Evolutionary conservation across 352 stramenopile genomes (phyloP).

Genomic region (Phytophthora lateralis): DNA sequence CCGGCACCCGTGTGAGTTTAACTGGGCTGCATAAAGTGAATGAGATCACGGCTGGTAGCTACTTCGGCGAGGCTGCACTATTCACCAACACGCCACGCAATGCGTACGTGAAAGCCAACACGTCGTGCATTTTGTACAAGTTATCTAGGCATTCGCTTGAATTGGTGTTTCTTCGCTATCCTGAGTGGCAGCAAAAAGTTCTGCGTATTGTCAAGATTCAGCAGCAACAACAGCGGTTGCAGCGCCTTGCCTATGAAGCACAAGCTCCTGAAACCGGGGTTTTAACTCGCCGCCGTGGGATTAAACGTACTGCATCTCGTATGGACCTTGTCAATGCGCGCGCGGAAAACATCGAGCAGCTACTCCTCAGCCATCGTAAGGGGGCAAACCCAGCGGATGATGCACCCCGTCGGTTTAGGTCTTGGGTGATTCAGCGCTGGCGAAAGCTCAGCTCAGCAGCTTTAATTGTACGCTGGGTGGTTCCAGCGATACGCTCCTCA

Average conservation of each 20-base stretch:
- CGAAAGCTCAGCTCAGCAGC: constrained; percentile 7
- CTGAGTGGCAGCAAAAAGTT: constrained; percentile 69
- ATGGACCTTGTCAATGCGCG: constrained; percentile 56
- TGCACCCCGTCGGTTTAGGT: constrained; percentile 11
- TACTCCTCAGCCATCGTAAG: constrained; percentile 43
- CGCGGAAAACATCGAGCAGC: constrained; percentile 57
- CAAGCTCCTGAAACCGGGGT: constrained; percentile 33
- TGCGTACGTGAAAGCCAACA: constrained; percentile 61
- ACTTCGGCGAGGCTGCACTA: constrained; percentile 63
- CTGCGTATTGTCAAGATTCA: constrained; percentile 68
- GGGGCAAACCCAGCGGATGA: constrained; percentile 3
- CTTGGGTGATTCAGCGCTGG: constrained; percentile 25
- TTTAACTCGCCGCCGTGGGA: constrained; percentile 18
- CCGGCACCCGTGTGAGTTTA: constrained; percentile 16
- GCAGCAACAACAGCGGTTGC: constrained; percentile 61
- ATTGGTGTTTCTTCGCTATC: constrained; percentile 63
- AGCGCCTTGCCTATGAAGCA: constrained; percentile 45
- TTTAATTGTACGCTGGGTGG: constrained; percentile 10
- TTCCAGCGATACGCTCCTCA: constrained; percentile 1
- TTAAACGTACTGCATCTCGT: constrained; percentile 37
- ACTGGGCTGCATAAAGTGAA: constrained; percentile 56
- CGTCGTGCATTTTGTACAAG: constrained; percentile 65
- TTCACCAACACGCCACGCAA: constrained; percentile 66
- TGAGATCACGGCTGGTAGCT: constrained; percentile 59
- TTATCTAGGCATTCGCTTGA: constrained; percentile 61